Base-by-base conservation (phyloP, 495 filamentous ascomycete genomes). In the Aspergillus wentii region DNA sequence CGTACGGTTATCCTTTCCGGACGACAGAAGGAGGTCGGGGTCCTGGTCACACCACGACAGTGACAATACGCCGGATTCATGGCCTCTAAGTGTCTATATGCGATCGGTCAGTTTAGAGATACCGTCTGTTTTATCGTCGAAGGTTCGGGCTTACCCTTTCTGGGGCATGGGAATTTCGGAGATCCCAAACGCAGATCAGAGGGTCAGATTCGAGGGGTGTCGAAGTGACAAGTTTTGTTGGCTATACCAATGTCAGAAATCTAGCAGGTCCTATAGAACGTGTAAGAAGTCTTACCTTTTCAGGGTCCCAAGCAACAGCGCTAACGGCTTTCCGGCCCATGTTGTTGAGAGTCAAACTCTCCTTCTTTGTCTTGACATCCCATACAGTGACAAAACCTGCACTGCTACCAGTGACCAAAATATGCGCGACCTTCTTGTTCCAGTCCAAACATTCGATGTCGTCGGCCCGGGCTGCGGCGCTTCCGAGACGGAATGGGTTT, bases 381-480 rank as follows among this genome's bases (percentile, higher is more conserved):
- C 92, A 99, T 3, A 99, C 90, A 8, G 92, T 96, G 18, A 97
- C 89, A 52, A 95, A 95, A 8, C 92, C 92, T 14, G 88, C 92
- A 48, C 79, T 88, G 55, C 91, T 89, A 46, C 92, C 92, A 9
- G 92, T 95, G 18, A 88, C 94, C 43, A 97, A 63, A 52, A 99
- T 99, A 61, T 99, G 90, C 15, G 90, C 73, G 26, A 96, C 90
- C 69, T 95, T 97, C 52, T 89, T 89, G 67, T 99, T 99, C 92
- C 92, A 99, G 48, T 95, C 91, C 51, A 97, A 68, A 41, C 87
- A 89, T 44, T 96, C 89, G 44, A 96, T 83, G 51, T 97, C 94
- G 54, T 97, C 91, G 6, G 88, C 83, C 47, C 85, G 81, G 48
- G 89, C 88, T 10, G 87, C 86, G 30, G 86, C 76, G 40, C 82